Evolutionary conservation across 129 eudicot genomes (phyloP).

Genomic region (Erigeron canadensis): DNA sequence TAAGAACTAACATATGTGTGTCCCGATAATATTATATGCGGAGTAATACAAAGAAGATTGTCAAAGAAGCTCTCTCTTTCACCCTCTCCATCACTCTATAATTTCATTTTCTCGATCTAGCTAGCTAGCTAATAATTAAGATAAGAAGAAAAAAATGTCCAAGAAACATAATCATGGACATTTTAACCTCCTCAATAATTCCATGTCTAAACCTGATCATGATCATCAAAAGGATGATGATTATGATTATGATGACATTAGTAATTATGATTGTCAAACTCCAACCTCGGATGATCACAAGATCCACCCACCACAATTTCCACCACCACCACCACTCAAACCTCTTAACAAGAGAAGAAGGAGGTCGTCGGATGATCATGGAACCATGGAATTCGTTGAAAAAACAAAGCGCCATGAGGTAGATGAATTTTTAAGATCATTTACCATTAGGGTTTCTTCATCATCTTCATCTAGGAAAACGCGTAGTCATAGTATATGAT

Average conservation of each 20-base stretch:
- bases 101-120: not conserved
- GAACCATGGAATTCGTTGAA: conserved; percentile 26
- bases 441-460: conserved; percentile 33
- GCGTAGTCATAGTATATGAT: conserved; percentile 34
- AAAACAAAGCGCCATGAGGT: conserved; percentile 29
- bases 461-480: conserved; percentile 30
- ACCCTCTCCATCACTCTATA: conserved; percentile 3
- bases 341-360: conserved; percentile 19
- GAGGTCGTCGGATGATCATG: conserved; percentile 20
- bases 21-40: not conserved
- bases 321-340: conserved; percentile 13
- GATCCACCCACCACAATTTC: conserved; percentile 1
- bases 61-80: conserved; percentile 12
- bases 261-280: conserved; percentile 18
- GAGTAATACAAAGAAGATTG: conserved; percentile 20
- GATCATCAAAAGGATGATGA: too few species aligned
- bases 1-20: conserved; percentile 12
- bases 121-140: too few species aligned
- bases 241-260: too few species aligned
- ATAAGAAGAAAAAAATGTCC: not conserved
- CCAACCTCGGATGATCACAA: conserved; percentile 38
- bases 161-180: not conserved
- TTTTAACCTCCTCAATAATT: too few species aligned
- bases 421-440: conserved; percentile 29
- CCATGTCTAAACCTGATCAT: too few species aligned